Base-by-base conservation (phyloP, 2,329 filamentous ascomycete species). In the Colletotrichum sp. region DNA sequence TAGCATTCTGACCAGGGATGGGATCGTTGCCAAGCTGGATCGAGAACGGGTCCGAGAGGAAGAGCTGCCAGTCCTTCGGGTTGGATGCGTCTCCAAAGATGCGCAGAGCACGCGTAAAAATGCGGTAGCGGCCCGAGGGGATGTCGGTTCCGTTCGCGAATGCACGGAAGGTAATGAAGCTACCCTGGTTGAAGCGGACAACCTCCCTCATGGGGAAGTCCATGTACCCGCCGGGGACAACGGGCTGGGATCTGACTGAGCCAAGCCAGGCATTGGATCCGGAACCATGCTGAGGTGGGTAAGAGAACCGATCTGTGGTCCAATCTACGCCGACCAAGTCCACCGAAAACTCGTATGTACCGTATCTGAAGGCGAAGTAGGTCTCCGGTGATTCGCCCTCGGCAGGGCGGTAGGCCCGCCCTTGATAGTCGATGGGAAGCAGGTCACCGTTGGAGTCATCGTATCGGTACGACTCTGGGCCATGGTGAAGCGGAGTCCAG, bases 71-170 rank as follows among this genome's bases (percentile, higher is more conserved):
- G 58, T 91, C 87, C 4, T 80, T 81, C 4, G 82, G 77, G 66
- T 86, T 83, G 18, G 82, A 80, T 36, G 81, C 81, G 66, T 91
- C 84, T 8, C 90, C 89, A 79, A 88, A 90, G 70, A 91, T 86
- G 70, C 85, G 86, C 77, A 91, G 79, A 2, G 89, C 88, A 66
- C 86, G 85, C 16, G 89, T 83, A 1, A 84, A 83, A 65, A 78
- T 58, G 28, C 69, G 68, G 66, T 79, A 78, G 13, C 68, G 69
- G 7, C 78, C 78, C 5, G 76, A 71, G 2, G 70, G 71, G 9
- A 79, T 77, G 2, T 58, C 43, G 4, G 71, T 77, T 15, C 78
- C 78, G 65, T 78, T 78, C 1, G 76, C 52, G 22, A 75, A 72
- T 5, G 77, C 78, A 32, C 74, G 68, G 61, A 78, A 78, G 30